Base-by-base conservation (phyloP, 257 asterid species). In the Primulina eburnea region DNA sequence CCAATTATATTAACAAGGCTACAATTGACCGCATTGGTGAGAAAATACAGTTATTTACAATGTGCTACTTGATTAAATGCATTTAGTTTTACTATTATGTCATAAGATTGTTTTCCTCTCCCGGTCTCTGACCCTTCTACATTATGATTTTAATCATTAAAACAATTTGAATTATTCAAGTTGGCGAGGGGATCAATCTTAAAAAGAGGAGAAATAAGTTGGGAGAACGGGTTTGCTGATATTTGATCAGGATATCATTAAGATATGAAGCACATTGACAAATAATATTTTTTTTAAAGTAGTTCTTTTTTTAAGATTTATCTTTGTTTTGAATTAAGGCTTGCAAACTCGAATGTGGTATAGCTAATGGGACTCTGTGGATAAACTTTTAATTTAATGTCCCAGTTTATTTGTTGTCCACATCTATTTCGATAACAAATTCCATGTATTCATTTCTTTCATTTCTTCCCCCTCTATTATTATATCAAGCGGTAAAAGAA, bases 1-100 rank as follows among this genome's bases (percentile, higher is more conserved):
- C 96, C 72, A 89, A 85, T 79, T 93, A 81, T 73, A 85, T 93
- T 60, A 81, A 92, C 40, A 89, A 73, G 86, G 84, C 79, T 70
- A 80, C 87, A 26, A 69, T 89, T 78, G 92, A 88, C 65, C 88
- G 75, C 52, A 77, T 86, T 77, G 97, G 99, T 93, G 71, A 69
- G 83, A 71, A 62, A 29, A 29, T 70, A 21, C 32, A 58, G 29
- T 62, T 52, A 30, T 47, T 1, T 57, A 8, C 66, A n/a, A 8
- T 56, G 11, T 20, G 20, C 2, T 57, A 6, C 30, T 18, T 57
- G 26, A 18, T 57, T 6, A 26, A 57, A 57, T 47, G n/a, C n/a
- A 47, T 14, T 47, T 47, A 14, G 18, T 47, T 47, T 43, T 43
- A 12, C 2, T 47, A 47, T 47, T 12, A 12, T 14, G 55, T 14